These are phyloP conservation scores for Tilletia walkeri DNA, from an alignment of 1,284 basidiomycete species.

Conservation along the genomic window DNA sequence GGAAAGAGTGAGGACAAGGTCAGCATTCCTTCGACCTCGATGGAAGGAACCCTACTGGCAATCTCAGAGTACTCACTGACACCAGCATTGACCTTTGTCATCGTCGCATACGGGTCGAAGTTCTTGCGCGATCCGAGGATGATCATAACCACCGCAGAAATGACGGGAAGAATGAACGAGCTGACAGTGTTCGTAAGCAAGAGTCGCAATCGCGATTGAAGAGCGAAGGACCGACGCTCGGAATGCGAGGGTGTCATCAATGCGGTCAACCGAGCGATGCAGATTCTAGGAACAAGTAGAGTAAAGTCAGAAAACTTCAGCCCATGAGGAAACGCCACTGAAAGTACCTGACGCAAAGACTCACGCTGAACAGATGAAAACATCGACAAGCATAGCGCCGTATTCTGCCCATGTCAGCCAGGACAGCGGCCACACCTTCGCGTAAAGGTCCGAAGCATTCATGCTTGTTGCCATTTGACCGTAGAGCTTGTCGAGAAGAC, in stretches of 20 bases:
- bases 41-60: background rate
- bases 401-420: conserved; percentile 9
- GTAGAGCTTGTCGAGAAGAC: conserved; percentile 1
- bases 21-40: background rate
- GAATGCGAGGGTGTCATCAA: conserved; percentile 8
- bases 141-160: conserved; percentile 10
- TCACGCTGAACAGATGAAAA: conserved; percentile 10
- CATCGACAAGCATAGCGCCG: conserved; percentile 12
- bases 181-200: background rate
- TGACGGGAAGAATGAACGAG: conserved; percentile 13
- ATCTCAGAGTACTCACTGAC: conserved; percentile 9
- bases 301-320: too few species aligned
- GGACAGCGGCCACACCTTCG: conserved; percentile 2
- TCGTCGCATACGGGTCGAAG: background rate
- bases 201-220: background rate
- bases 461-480: background rate
- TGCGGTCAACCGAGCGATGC: background rate
- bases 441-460: conserved; percentile 7
- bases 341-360: background rate
- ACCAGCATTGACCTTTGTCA: conserved; percentile 13
- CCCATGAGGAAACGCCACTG: background rate
- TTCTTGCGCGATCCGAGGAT: background rate
- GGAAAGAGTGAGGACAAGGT: background rate
- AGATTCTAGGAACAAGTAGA: conserved; percentile 3
- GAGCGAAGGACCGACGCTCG: background rate